Conservation (phyloP, 495 filamentous ascomycete species). For the Penicillium manginii region DNA sequence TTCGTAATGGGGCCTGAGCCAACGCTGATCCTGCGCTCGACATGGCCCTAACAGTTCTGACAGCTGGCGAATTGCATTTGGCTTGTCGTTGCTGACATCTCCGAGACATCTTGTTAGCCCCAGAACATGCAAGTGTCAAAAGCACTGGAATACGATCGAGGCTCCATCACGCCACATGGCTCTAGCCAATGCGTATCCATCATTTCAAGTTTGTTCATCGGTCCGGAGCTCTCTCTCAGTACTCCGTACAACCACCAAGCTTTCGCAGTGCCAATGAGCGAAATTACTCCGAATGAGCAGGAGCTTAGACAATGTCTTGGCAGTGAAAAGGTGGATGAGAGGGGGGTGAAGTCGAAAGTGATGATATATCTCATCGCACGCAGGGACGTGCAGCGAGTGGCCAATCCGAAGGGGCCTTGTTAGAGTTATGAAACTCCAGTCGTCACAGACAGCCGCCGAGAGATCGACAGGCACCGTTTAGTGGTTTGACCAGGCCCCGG, state of each 20-base stretch:
- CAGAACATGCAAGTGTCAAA: neutral
- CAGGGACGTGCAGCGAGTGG: constrained; percentile 17
- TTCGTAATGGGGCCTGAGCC: neutral
- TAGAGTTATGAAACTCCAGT: constrained; percentile 35
- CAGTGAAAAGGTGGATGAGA: constrained; percentile 19
- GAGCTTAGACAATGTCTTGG: constrained; percentile 22
- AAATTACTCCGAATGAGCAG: constrained; percentile 20
- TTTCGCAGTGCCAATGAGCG: constrained; percentile 7
- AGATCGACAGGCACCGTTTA: constrained; percentile 26
- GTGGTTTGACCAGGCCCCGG: constrained; percentile 14
- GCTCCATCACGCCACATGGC: constrained; percentile 1
- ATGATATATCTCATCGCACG: constrained; percentile 11
- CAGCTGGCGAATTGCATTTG: neutral
- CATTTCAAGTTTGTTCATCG: neutral
- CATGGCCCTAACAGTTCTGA: neutral
- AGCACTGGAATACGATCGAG: neutral
- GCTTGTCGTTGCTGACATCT: constrained; percentile 2
- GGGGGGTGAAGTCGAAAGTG: neutral
- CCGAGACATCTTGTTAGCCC: neutral
- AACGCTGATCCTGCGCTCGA: neutral
- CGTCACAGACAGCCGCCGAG: constrained; percentile 40
- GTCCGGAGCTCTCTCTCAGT: neutral
- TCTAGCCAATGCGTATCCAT: neutral
- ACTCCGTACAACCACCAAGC: constrained; percentile 10
- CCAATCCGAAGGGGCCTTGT: constrained; percentile 11